Base-by-base conservation (phyloP, 129 eudicot genomes). In the sunflower (Helianthus annuus) region DNA sequence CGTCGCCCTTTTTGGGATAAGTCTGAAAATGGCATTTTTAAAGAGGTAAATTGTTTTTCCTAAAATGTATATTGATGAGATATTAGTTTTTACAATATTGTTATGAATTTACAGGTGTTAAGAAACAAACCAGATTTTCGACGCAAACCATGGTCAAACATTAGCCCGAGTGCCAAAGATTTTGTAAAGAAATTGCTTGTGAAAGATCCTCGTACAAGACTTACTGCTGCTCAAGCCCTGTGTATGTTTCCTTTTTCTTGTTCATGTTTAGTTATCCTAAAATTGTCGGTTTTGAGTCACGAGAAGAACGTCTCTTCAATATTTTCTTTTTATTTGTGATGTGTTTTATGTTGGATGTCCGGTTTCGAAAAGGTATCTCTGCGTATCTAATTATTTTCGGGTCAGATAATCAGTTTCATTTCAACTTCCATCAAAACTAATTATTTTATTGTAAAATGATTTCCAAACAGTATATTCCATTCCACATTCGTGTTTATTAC, bases 1-100 rank as follows among this genome's bases (percentile, higher is more conserved):
- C 88, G 98, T 42, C 92, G 98, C 10, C 98, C 98, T 6, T 94
- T 94, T 74, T 94, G 98, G 98, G 97, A 94, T 83, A 90, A 90
- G 81, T 88, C 96, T 7, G 98, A 94, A 83, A 87, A 90, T 71
- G 98, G 98, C 34, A 90, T 94, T 61, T 94, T 94, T 74, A 94
- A 86, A 81, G 98, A 94, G 96, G 98, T 87, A 55, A 17, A 12
- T 14, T 39, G 1, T 10, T 69, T 8, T 39, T 3, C 19, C 27
- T 34, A 40, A 11, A 54, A 12, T 14, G 2, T 68, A 46, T 24
- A 11, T 52, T 10, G 48, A 24, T 62, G 29, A 52, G 7, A 9
- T 42, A 63, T 51, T 53, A 52, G 42, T 45, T 40, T 45, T 24
- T 45, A 54, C 22, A 53, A 56, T 13, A 55, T 71, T 15, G 10